A percentile compares a stretch with the other conserved stretches of the same genome.
Evolutionary conservation across 345 rosid genomes (phyloP).

Genomic region (Salix dunnii): DNA sequence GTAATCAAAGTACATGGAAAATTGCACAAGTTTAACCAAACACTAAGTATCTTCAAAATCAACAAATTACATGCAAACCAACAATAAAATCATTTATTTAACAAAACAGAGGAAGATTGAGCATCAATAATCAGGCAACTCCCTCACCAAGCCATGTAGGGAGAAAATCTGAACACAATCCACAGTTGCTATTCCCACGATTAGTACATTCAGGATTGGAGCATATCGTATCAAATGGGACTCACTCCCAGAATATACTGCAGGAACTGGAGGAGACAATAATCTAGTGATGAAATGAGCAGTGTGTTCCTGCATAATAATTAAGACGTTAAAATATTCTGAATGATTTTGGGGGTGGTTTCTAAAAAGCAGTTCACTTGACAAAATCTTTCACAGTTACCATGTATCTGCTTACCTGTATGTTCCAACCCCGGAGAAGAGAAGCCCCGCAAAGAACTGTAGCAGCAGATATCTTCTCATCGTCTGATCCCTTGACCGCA

Average conservation of each 20-base stretch:
- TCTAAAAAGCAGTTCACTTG: background rate
- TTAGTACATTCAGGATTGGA: slow-evolving; percentile 73
- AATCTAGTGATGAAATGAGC: slow-evolving; percentile 62
- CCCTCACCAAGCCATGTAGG: slow-evolving; percentile 88
- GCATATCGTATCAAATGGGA: slow-evolving; percentile 72
- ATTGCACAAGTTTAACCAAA: background rate
- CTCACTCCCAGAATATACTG: slow-evolving; percentile 56
- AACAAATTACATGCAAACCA: background rate
- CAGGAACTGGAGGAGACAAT: slow-evolving; percentile 72
- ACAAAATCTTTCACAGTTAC: background rate
- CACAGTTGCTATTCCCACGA: slow-evolving; percentile 76
- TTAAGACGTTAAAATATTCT: background rate
- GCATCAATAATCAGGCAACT: slow-evolving; percentile 14
- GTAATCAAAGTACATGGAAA: background rate
- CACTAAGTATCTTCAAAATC: background rate
- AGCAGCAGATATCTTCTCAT: slow-evolving; percentile 89
- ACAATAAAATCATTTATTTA: background rate
- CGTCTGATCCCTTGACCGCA: slow-evolving; percentile 78
- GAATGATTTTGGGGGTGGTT: background rate
- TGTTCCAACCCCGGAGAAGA: slow-evolving; percentile 89
- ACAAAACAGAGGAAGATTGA: background rate
- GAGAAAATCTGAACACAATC: slow-evolving; percentile 85
- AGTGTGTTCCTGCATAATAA: slow-evolving; percentile 65
- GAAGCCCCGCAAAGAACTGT: slow-evolving; percentile 94
- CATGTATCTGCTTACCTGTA: slow-evolving; percentile 55